A percentile compares a stretch with the other conserved stretches of the same genome.
phyloP scores from a whole-genome alignment of 1,284 basidiomycete genomes.

The Microbotryomycetes sp. region DNA sequence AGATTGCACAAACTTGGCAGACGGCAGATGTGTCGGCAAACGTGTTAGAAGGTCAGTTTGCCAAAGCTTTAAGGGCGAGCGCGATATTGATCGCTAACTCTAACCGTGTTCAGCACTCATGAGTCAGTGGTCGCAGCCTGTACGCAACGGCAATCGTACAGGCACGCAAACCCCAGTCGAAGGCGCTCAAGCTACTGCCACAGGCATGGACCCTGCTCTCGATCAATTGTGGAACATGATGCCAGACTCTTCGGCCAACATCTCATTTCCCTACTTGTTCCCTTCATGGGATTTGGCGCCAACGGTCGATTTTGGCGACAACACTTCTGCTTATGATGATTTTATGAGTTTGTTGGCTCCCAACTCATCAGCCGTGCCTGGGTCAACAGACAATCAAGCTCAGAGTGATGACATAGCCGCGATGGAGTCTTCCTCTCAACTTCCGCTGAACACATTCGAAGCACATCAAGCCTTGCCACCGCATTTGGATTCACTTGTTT shows the following conservation, averaged over 20 bases:
- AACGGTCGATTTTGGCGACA: neutral
- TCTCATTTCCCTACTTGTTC: neutral
- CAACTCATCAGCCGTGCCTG: too few relatives aligned
- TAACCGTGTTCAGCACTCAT: neutral
- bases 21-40: constrained; percentile 23
- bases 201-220: neutral
- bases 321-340: neutral
- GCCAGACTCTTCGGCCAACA: neutral
- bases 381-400: too few relatives aligned
- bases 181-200: neutral
- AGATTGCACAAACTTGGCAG: constrained; percentile 25
- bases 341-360: neutral
- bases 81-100: neutral
- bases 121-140: neutral
- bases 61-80: neutral
- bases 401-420: too few relatives aligned
- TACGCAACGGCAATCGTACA: neutral
- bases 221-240: neutral
- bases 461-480: too few relatives aligned
- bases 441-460: too few relatives aligned
- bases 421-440: too few relatives aligned
- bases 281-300: neutral
- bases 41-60: constrained; percentile 15
- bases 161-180: neutral
- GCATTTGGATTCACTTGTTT: too few relatives aligned